Percentiles rank a stretch among this genome's conserved stretches.
Evolutionary conservation across 179 eudicot species (phyloP).

Genomic region (Silene vulgaris): DNA sequence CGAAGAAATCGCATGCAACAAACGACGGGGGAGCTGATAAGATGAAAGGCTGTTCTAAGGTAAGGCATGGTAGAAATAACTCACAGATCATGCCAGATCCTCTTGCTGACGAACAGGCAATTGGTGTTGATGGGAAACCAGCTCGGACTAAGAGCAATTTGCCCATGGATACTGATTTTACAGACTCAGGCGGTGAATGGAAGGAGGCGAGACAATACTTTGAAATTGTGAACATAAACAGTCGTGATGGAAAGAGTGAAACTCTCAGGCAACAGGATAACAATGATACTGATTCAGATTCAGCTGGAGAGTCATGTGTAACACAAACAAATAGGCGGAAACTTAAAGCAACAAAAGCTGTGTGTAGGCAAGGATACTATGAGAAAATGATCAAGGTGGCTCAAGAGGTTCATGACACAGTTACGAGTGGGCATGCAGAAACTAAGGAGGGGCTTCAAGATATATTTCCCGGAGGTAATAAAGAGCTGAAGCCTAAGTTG

Average conservation of each 20-base stretch:
- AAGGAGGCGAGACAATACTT: constrained; percentile 52
- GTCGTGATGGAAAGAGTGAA: constrained; percentile 24
- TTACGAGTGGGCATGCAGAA: constrained; percentile 31
- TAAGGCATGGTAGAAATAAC: constrained; percentile 29
- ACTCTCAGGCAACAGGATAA: constrained; percentile 23
- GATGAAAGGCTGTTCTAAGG: constrained; percentile 28
- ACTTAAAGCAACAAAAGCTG: constrained; percentile 32
- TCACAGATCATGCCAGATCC: constrained; percentile 29
- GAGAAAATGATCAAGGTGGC: constrained; percentile 39
- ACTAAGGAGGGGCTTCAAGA: constrained; percentile 27
- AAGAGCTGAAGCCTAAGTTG: constrained; percentile 24
- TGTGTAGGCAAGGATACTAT: constrained; percentile 36
- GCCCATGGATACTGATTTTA: constrained; percentile 31
- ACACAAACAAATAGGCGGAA: constrained; percentile 34
- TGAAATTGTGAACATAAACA: constrained; percentile 51
- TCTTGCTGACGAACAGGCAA: constrained; percentile 26
- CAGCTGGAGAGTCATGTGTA: constrained; percentile 32
- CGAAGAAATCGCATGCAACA: constrained; percentile 25
- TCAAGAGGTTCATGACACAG: constrained; percentile 32
- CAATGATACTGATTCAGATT: constrained; percentile 27
- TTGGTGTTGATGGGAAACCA: constrained; percentile 26
- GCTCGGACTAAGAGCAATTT: constrained; percentile 27
- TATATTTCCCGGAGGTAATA: constrained; percentile 21
- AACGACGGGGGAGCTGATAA: constrained; percentile 27
- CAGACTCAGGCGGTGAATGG: constrained; percentile 55